A percentile compares a stretch with the other conserved stretches of the same genome.
Conservation (phyloP, 495 filamentous ascomycete species). For the Bombardia bombarda region DNA sequence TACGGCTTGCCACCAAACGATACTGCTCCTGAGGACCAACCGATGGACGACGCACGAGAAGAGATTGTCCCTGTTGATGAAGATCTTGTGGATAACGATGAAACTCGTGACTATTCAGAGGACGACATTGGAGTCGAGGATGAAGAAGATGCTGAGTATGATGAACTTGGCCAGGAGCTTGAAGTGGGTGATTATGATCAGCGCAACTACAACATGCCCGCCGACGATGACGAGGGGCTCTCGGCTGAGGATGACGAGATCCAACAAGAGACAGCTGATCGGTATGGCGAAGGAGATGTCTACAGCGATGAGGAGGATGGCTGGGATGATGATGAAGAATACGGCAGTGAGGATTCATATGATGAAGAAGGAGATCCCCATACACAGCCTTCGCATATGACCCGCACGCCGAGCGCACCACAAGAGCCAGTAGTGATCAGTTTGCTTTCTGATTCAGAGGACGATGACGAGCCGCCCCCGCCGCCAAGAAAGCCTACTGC, state of each 20-base stretch:
- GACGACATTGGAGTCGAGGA: constrained; percentile 12
- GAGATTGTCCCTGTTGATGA: background rate
- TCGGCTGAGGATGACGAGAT: constrained; percentile 32
- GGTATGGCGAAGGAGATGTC: constrained; percentile 31
- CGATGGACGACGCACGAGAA: background rate
- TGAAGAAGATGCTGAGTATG: constrained; percentile 12
- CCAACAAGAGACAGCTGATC: constrained; percentile 26
- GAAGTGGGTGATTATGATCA: constrained; percentile 27
- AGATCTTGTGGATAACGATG: constrained; percentile 8
- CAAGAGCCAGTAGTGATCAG: constrained; percentile 26
- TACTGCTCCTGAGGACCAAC: background rate
- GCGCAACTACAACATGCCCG: constrained; percentile 13
- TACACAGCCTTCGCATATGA: constrained; percentile 1
- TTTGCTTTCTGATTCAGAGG: constrained; percentile 30
- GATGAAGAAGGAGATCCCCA: constrained; percentile 14
- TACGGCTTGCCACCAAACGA: constrained; percentile 8
- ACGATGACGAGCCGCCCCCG: constrained; percentile 17
- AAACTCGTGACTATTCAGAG: constrained; percentile 1
- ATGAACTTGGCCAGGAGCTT: constrained; percentile 18
- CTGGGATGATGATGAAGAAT: constrained; percentile 15
- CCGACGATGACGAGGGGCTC: constrained; percentile 25
- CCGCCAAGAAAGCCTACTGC: constrained; percentile 6
- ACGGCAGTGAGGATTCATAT: constrained; percentile 5
- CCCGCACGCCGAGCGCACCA: constrained; percentile 1
- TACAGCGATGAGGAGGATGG: constrained; percentile 25